Percentiles rank a stretch among this genome's conserved stretches.
Conservation (phyloP, 2,329 filamentous ascomycete species). For the Rhinocladiella mackenziei region DNA sequence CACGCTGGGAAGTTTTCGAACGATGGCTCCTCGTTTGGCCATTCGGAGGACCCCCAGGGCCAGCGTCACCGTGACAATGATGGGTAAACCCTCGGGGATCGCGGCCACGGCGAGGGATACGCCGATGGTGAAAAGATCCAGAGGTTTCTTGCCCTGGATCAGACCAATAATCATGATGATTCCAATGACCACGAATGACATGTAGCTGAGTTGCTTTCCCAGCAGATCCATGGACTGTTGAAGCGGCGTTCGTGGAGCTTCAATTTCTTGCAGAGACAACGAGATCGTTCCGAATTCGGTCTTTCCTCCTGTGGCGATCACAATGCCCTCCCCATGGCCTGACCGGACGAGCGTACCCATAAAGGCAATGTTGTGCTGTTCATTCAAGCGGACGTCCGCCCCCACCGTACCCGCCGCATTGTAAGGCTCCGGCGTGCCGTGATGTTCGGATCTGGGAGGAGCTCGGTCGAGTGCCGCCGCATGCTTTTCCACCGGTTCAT, state of each 20-base stretch:
- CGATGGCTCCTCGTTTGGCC: slow-evolving; percentile 92
- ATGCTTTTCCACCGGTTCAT: slow-evolving; percentile 81
- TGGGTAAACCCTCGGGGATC: slow-evolving; percentile 93
- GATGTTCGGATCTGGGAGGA: slow-evolving; percentile 35
- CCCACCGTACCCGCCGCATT: slow-evolving; percentile 57
- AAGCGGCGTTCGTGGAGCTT: slow-evolving; percentile 87
- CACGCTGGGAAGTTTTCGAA: slow-evolving; percentile 91
- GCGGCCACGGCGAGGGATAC: slow-evolving; percentile 95
- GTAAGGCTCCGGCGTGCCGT: slow-evolving; percentile 55
- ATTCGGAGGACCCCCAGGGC: slow-evolving; percentile 93
- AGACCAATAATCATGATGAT: slow-evolving; percentile 89
- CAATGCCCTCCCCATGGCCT: slow-evolving; percentile 89
- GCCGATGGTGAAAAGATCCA: slow-evolving; percentile 97
- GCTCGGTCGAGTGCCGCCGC: slow-evolving; percentile 54
- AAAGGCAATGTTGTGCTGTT: slow-evolving; percentile 87
- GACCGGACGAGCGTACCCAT: slow-evolving; percentile 97
- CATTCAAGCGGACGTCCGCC: slow-evolving; percentile 65
- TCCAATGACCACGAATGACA: slow-evolving; percentile 90
- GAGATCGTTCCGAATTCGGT: slow-evolving; percentile 97
- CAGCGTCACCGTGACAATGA: slow-evolving; percentile 95
- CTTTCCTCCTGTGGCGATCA: slow-evolving; percentile 90
- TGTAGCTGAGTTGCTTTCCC: slow-evolving; percentile 91
- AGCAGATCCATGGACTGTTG: slow-evolving; percentile 97
- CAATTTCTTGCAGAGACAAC: slow-evolving; percentile 87
- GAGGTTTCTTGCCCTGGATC: slow-evolving; percentile 78